Evolutionary conservation across 169 alveolate genomes (phyloP), one percentile per base, ranked within the genome.

Genomic region (Plasmodium ovale): DNA sequence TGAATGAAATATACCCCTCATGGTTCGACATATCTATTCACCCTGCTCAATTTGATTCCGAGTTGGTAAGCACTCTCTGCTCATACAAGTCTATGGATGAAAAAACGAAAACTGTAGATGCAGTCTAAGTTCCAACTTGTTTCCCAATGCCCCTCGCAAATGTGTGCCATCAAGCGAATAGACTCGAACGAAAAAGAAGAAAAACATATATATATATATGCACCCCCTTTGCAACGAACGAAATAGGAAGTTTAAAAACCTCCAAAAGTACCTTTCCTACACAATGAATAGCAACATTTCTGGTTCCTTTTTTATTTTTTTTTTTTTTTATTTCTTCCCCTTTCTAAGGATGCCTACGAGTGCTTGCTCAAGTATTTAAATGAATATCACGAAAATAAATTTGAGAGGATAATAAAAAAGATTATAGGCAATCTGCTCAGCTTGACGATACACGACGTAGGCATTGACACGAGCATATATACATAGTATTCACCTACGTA

Each of bases 21-120:
- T 79, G 89, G 89, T 79, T 79, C 65, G 89, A 79, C 58, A 62
- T 79, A 19, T 79, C 89, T 4, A 79, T 79, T 23, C 89, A 79
- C 70, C 89, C 89, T n/a, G 89, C 89, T 49, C 89, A 79, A 33
- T 79, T 79, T 79, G 84, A 79, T 33, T 59, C 71, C 29, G 89
- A 79, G 39, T 16, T 65, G 54, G 89, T 79, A 59, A 79, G 70
- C 35, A 42, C n/a, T 58, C 21, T 37, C 12, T 25, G 58, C 9
- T 23, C 62, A 39, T 25, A 37, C 33, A 56, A 21, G 54, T 33
- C 19, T 25, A 51, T 71, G 23, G 35, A 31, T 19, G 16, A 42
- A 19, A 12, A 35, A 27, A n/a, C n/a, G n/a, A n/a, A n/a, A 72
- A 14, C 12, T 42, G 14, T 42, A 42, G 7, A n/a, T 42, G 14